Evolutionary conservation across 2,329 filamentous ascomycete genomes (phyloP), one percentile per base, ranked within the genome.

Genomic region (Chrysoporthe austroafricana): DNA sequence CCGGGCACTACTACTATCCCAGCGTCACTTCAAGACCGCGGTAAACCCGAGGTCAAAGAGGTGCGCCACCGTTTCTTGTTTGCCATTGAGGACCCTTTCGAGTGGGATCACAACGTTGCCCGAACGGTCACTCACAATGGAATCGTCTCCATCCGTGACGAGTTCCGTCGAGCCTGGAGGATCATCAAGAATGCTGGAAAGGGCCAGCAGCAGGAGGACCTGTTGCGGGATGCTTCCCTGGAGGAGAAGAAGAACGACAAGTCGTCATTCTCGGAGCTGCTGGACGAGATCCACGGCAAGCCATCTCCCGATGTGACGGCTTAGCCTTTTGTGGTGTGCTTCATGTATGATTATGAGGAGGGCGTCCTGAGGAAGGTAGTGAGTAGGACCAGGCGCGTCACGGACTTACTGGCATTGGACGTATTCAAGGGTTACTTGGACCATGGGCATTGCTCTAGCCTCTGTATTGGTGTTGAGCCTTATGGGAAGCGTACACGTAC

Each of bases 61-160:
- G 85, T 95, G 16, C 87, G 91, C 2, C 88, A 94, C 74, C 88
- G 93, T 14, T 97, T 93, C 76, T 85, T 97, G 4, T 91, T 97
- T 72, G 92, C 93, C 43, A 94, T 97, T 69, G 94, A 97, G 76
- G 94, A 97, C 76, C 94, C 94, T 0, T 97, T 97, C 74, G 93
- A 97, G 80, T 79, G 89, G 2, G 90, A 93, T 52, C 93, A 97
- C 78, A 97, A 97, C 73, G 91, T 97, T 44, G 94, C 92, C 3
- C 85, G 93, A 62, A 97, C 93, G 0, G 93, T 97, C 0, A 94
- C 91, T 7, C 91, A 95, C 74, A 87, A 89, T 69, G 93, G 93
- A 2, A 92, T 97, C 70, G 90, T 92, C 1, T 86, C 90, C 0
- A 96, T 97, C 69, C 85, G 92, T 52, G 91, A 96, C 73, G 93